Evolutionary conservation across 1,139 yeast genomes (phyloP).

Genomic region (Yamadazyma diospyri): DNA sequence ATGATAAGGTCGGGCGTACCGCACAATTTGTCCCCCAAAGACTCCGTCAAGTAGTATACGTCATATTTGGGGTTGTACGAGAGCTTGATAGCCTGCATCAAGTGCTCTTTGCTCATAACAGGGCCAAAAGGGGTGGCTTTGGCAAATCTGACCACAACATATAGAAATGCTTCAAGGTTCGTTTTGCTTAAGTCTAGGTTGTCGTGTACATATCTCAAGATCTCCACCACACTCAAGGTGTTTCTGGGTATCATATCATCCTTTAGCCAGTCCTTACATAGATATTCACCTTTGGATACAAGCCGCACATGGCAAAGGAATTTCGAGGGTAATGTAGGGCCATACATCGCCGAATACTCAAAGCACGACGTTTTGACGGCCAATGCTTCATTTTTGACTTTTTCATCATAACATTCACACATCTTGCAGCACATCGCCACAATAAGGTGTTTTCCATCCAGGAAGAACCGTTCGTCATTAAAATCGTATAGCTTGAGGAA

Average conservation of each 20-base stretch:
- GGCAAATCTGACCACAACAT: background rate
- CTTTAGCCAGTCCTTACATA: constrained; percentile 2
- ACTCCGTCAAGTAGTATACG: constrained; percentile 1
- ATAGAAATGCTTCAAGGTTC: constrained; percentile 3
- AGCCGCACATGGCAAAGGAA: background rate
- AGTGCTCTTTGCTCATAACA: background rate
- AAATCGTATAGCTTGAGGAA: background rate
- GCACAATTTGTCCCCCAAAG: background rate
- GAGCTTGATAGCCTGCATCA: constrained; percentile 1
- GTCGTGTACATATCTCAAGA: background rate
- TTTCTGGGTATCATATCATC: background rate
- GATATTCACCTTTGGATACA: background rate
- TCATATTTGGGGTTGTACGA: constrained; percentile 5
- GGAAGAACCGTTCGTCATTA: background rate
- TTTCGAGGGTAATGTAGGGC: background rate
- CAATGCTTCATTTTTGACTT: too few relatives aligned
- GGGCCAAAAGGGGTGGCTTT: constrained; percentile 6
- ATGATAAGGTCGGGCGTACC: constrained; percentile 3
- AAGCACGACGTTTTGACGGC: too few relatives aligned
- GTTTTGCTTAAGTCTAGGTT: background rate
- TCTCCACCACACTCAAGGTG: constrained; percentile 1
- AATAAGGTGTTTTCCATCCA: background rate
- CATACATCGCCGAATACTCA: constrained; percentile 2
- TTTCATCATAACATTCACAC: too few relatives aligned
- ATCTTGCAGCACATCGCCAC: background rate